phyloP scores from a whole-genome alignment of 331 rosid genomes.

The Quercus tomentella region DNA sequence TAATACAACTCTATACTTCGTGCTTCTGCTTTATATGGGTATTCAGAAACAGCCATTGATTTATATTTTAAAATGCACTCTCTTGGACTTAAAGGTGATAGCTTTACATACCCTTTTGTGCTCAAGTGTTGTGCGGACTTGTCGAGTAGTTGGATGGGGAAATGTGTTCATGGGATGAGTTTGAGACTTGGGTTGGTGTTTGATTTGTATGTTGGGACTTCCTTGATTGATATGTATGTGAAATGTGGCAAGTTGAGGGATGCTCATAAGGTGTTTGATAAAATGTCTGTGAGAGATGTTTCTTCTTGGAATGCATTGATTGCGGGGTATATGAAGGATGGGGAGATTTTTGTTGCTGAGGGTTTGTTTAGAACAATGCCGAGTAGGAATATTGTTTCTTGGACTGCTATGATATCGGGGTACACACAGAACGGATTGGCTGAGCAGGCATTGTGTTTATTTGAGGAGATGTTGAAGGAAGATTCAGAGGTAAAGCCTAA shows the following conservation, averaged over 20 bases:
- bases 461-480: constrained; percentile 26
- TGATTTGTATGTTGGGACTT: constrained; percentile 31
- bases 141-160: constrained; percentile 17
- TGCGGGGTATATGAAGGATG: constrained; percentile 34
- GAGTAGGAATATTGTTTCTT: constrained; percentile 27
- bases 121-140: constrained; percentile 26
- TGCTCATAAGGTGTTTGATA: constrained; percentile 24
- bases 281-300: constrained; percentile 22
- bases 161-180: constrained; percentile 28
- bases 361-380: constrained; percentile 26
- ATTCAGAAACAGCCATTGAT: constrained; percentile 1
- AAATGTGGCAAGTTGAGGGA: constrained; percentile 22
- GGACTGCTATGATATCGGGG: constrained; percentile 40
- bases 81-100: constrained; percentile 26
- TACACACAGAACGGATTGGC: constrained; percentile 29
- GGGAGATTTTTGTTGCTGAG: constrained; percentile 24
- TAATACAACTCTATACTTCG: constrained; percentile 43
- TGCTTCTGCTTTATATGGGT: constrained; percentile 31
- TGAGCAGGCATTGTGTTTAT: constrained; percentile 20
- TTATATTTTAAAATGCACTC: constrained; percentile 21
- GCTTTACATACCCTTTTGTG: constrained; percentile 34
- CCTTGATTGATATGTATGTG: constrained; percentile 33
- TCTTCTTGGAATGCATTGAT: constrained; percentile 35
- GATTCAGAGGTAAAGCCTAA: constrained; percentile 24
- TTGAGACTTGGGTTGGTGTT: constrained; percentile 23